Evolutionary conservation across 2,329 filamentous ascomycete species (phyloP), one percentile per base, ranked within the genome.

Genomic region (Xylaria sp.): DNA sequence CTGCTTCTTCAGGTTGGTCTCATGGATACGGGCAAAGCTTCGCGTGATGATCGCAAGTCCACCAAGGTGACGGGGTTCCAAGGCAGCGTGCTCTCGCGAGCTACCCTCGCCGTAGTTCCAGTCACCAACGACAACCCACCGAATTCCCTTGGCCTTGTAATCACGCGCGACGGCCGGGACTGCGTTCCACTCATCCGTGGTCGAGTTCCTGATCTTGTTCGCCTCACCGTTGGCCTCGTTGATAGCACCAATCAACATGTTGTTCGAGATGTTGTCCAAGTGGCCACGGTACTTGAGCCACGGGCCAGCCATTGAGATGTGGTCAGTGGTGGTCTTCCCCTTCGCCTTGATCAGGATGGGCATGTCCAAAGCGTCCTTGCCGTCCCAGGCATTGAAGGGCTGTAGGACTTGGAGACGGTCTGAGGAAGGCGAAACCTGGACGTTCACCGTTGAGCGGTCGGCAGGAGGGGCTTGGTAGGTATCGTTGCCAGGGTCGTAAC

Each of bases 1-100:
- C 86, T 99, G 94, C 89, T 99, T 99, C 91, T 99, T 99, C 82
- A 99, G 80, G 86, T 99, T 99, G 82, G 94, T 99, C 85, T 99
- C 94, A 85, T 99, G 94, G 72, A 99, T 99, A 89, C 94, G 94
- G 71, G 94, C 94, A 74, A 99, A 99, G 63, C 86, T 91, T 72
- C 91, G 89, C 72, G 89, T 92, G 74, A 99, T 95, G 81, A 99
- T 96, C 71, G 93, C 94, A 70, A 97, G 85, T 76, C 93, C 94
- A 71, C 94, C 94, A 63, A 99, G 88, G 81, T 97, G 93, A 74
- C 94, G 88, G 72, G 94, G 94, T 83, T 99, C 93, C 59, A 99
- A 87, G 76, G 94, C 94, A 67, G 94, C 94, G 75, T 99, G 94
- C 83, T 99, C 94, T 84, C 94, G 92, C 61, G 94, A 97, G 73